These are phyloP conservation scores for Calonectria pseudoturangicola DNA, from an alignment of 2,329 filamentous ascomycete genomes.

Conservation along the genomic window DNA sequence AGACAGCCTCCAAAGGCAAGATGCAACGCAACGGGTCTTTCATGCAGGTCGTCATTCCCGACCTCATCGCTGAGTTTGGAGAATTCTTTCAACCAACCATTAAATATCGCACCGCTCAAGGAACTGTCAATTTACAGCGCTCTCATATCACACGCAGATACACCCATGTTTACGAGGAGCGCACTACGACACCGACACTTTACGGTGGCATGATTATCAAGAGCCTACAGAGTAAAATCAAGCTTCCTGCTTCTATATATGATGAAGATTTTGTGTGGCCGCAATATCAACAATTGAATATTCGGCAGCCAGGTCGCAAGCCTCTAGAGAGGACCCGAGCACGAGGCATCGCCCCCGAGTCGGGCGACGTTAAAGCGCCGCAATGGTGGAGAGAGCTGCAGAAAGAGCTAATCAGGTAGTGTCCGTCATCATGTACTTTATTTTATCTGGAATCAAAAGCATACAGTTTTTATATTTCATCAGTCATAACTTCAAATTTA, in stretches of 20 bases:
- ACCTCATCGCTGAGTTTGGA: slow-evolving; percentile 58
- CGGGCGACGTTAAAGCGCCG: slow-evolving; percentile 38
- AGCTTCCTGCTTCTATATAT: slow-evolving; percentile 37
- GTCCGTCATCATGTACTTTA: slow-evolving; percentile 13
- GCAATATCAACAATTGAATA: slow-evolving; percentile 41
- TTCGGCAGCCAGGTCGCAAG: slow-evolving; percentile 53
- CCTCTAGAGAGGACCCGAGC: slow-evolving; percentile 47
- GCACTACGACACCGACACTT: slow-evolving; percentile 53
- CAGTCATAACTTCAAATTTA: not conserved
- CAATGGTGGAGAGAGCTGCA: slow-evolving; percentile 57
- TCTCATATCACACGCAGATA: slow-evolving; percentile 48
- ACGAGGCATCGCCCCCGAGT: slow-evolving; percentile 49
- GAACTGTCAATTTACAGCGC: slow-evolving; percentile 53
- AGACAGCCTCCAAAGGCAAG: slow-evolving; percentile 48
- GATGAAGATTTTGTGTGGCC: slow-evolving; percentile 54
- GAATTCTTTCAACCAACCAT: slow-evolving; percentile 58
- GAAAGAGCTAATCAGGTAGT: slow-evolving; percentile 57
- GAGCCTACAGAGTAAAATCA: not conserved
- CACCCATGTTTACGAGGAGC: slow-evolving; percentile 46
- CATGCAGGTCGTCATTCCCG: slow-evolving; percentile 52
- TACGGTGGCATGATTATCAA: not conserved
- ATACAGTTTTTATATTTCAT: not conserved
- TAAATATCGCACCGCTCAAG: slow-evolving; percentile 59
- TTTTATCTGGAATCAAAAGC: not conserved
- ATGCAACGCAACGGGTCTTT: slow-evolving; percentile 50